Evolutionary conservation across 345 rosid genomes (phyloP).

Genomic region (Aquilaria sinensis): DNA sequence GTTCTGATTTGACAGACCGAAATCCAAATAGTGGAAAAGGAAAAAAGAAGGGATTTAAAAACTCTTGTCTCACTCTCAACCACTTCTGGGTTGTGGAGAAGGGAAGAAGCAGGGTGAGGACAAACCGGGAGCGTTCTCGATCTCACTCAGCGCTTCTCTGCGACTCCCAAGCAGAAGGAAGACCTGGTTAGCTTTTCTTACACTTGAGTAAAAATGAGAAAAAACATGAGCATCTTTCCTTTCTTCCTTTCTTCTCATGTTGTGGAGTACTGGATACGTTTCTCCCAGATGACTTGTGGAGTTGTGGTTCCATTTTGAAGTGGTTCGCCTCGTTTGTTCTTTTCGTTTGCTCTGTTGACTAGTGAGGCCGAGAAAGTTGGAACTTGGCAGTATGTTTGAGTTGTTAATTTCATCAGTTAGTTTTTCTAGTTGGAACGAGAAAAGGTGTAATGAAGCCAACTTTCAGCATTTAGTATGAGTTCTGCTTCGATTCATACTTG

Average conservation of each 20-base stretch:
- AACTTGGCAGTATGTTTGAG: too few relatives aligned
- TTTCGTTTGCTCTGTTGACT: too few relatives aligned
- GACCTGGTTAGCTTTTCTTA: too few relatives aligned
- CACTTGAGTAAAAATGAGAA: not conserved
- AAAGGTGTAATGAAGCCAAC: too few relatives aligned
- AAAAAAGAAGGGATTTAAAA: not conserved
- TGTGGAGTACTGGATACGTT: not conserved
- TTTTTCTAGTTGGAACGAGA: too few relatives aligned
- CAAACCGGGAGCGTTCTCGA: constrained; percentile 3
- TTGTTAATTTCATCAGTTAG: too few relatives aligned
- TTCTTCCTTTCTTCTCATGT: not conserved
- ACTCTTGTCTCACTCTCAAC: not conserved
- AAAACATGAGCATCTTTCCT: not conserved
- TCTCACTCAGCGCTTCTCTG: not conserved
- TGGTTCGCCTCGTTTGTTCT: not conserved
- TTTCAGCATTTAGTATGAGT: too few relatives aligned
- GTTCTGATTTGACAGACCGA: not conserved
- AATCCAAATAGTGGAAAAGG: constrained; percentile 2
- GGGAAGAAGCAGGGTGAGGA: not conserved
- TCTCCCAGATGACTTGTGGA: not conserved
- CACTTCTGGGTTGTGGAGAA: not conserved
- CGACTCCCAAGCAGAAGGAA: not conserved
- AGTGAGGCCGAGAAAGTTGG: too few relatives aligned
- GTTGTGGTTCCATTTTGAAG: not conserved
- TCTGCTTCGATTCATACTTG: too few relatives aligned